Evolutionary conservation across 192 early-diverging fungal genomes (phyloP), one percentile per base, ranked within the genome.

Genomic region (Linnemannia exigua): DNA sequence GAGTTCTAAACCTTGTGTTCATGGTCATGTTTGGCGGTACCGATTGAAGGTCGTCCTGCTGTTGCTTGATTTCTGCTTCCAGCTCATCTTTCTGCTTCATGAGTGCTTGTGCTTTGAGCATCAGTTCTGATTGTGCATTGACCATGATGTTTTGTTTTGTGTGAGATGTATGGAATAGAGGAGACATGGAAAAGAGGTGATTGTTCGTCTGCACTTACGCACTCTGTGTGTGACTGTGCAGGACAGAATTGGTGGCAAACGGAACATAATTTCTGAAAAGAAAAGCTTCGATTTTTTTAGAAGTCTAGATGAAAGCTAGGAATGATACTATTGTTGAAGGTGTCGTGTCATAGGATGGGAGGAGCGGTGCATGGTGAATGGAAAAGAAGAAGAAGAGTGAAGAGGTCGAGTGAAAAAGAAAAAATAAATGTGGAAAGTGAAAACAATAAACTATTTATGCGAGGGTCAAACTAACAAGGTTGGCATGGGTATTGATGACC

Each of bases 41-140:
- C 25, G 74, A 80, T 33, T 79, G 41, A 33, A 92, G 77, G 25
- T 76, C 79, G 48, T 88, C 89, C 66, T 90, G 79, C 1, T 87
- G 25, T 25, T 83, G 75, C n/a, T 66, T 67, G 46, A 92, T 74
- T 67, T 90, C 87, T 47, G 67, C 80, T 50, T 89, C 89, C 31
- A 92, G 85, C 16, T 66, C 54, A 50, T 92, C 91, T 52, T 91
- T 90, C 72, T 88, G 78, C 44, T 71, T 75, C 50, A 92, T 91
- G 68, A 92, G 79, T 35, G 75, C 86, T 25, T 90, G 85, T 12
- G 89, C 91, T 52, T 68, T 52, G 20, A 61, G 44, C 84, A 86
- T 80, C 58, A 74, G 74, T 37, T 79, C 79, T 63, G 84, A 80
- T 19, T 86, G 78, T 77, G 70, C 35, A 41, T 80, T 80, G 63